Evolutionary conservation across 2,329 filamentous ascomycete species (phyloP), one percentile per base, ranked within the genome.

Genomic region (Xylariales sp.): DNA sequence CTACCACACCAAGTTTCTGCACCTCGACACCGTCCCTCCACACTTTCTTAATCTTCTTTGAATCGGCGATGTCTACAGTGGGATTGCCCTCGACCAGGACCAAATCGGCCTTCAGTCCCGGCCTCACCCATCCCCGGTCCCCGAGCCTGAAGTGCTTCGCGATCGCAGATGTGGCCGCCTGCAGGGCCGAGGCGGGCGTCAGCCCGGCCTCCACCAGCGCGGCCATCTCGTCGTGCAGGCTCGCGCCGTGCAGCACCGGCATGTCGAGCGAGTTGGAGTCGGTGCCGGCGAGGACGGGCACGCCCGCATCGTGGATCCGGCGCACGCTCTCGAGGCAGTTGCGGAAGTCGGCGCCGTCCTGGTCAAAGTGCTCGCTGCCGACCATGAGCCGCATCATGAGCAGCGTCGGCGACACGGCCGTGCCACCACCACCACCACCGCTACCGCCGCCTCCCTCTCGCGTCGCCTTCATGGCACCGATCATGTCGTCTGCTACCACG

Each of bases 241-340:
- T 40, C 13, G 30, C 38, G 15, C 51, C 50, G 14, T 44, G 50
- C 8, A 49, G 50, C 19, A 53, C 35, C 18, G 46, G 43, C 27
- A 49, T 19, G 11, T 47, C 24, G 4, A 42, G 29, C 19, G 33
- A 30, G 18, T 49, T 33, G 20, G 57, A 46, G 13, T 56, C 55
- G 13, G 58, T 59, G 2, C 59, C 58, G 6, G 53, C 53, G 8
- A 54, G 40, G 24, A 62, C 53, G 6, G 46, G 43, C 16, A 59
- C 51, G 6, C 56, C 54, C 5, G 54, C 53, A 5, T 42, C 25
- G 36, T 55, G 37, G n/a, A 53, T 52, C 5, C 29, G 43, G 24
- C 25, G 38, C n/a, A 60, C 56, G 28, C 49, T 51, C 4, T 31
- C 40, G 5, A 51, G 32, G 4, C 52, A 50, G 33, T 42, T 31